Percentiles rank a stretch among this genome's conserved stretches.
phyloP scores from a whole-genome alignment of 176 grass and related monocot genomes.

The Lolium multiflorum region DNA sequence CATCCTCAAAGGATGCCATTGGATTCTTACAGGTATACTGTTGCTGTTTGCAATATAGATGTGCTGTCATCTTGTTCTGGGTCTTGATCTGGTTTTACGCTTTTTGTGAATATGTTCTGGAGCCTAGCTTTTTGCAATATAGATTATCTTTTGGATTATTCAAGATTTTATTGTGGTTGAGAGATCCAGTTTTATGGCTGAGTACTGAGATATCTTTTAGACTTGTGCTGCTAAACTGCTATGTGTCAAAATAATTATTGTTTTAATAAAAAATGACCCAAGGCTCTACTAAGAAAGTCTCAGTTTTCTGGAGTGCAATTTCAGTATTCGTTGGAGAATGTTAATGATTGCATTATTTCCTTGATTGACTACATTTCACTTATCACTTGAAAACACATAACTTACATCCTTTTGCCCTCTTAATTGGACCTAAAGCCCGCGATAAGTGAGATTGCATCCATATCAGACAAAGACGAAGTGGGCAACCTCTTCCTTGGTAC shows the following conservation, averaged over 20 bases:
- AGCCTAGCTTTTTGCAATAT: neutral
- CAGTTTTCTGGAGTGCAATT: conserved; percentile 1
- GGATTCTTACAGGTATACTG: conserved; percentile 78
- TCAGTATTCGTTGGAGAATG: neutral
- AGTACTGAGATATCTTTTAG: neutral
- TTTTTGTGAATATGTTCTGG: neutral
- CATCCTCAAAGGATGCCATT: conserved; percentile 60
- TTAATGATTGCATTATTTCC: conserved; percentile 5
- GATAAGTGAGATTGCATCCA: conserved; percentile 78
- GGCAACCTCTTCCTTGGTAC: conserved; percentile 67
- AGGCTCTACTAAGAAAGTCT: conserved; percentile 4
- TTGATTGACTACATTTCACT: conserved; percentile 28
- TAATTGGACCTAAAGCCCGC: conserved; percentile 61
- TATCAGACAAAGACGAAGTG: conserved; percentile 82
- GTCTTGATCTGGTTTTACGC: too few relatives aligned
- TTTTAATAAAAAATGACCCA: neutral
- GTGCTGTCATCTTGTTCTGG: conserved; percentile 18
- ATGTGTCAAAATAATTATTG: neutral
- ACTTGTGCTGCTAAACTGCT: neutral
- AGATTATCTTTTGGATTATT: neutral
- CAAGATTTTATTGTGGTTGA: conserved; percentile 19
- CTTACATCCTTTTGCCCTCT: conserved; percentile 1
- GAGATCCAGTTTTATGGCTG: conserved; percentile 7
- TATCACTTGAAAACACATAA: conserved; percentile 33
- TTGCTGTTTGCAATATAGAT: conserved; percentile 36